These are phyloP conservation scores for Trichophyton benhamiae DNA, from an alignment of 2,329 filamentous ascomycete genomes.

Conservation along the genomic window DNA sequence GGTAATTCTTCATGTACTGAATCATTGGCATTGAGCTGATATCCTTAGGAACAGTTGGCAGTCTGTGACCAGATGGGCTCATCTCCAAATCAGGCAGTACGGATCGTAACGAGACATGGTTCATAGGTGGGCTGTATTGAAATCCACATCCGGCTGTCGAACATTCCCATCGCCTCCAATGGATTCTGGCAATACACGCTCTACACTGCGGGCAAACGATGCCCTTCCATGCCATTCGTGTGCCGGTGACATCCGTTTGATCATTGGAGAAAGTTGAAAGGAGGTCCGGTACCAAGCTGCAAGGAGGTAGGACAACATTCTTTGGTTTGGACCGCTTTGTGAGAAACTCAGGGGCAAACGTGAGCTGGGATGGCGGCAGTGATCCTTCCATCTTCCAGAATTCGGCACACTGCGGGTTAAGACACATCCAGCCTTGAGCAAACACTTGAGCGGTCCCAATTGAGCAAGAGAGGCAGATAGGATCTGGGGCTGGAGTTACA, in stretches of 20 bases:
- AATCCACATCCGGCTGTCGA: conserved; percentile 39
- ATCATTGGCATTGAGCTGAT: conserved; percentile 2
- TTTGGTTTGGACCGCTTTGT: conserved; percentile 38
- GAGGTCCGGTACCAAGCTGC: conserved; percentile 30
- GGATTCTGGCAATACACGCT: conserved; percentile 47
- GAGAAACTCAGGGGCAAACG: conserved; percentile 48
- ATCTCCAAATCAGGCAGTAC: conserved; percentile 24
- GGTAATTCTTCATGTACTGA: conserved; percentile 19
- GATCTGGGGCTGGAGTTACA: conserved; percentile 14
- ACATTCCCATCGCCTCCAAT: conserved; percentile 54
- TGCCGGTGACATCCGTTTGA: conserved; percentile 34
- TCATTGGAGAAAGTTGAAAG: conserved; percentile 28
- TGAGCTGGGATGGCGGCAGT: conserved; percentile 21
- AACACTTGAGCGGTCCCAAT: conserved; percentile 25
- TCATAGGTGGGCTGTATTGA: conserved; percentile 21
- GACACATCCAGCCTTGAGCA: conserved; percentile 46
- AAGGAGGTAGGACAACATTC: conserved; percentile 25
- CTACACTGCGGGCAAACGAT: conserved; percentile 55
- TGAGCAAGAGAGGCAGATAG: conserved; percentile 33
- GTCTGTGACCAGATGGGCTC: conserved; percentile 15
- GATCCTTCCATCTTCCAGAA: conserved; percentile 44
- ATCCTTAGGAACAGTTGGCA: conserved; percentile 6
- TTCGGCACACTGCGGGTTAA: conserved; percentile 37
- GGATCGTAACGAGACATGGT: conserved; percentile 21
- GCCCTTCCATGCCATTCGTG: conserved; percentile 45